These are phyloP conservation scores for Botrytis squamosa DNA, from an alignment of 2,329 filamentous ascomycete genomes.

Conservation along the genomic window DNA sequence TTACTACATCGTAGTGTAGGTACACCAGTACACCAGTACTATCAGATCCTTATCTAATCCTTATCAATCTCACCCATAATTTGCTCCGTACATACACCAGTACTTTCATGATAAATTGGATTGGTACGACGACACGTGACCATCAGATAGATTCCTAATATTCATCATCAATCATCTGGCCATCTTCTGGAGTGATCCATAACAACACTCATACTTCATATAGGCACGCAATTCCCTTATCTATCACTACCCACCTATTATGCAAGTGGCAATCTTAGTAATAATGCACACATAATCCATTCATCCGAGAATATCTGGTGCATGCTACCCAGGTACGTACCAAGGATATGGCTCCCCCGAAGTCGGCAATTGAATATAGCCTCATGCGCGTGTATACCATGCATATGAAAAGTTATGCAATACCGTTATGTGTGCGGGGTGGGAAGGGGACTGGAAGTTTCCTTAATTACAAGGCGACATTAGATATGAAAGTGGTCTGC, in stretches of 20 bases:
- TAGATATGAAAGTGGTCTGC: not conserved
- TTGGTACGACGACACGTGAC: not conserved
- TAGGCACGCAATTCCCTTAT: not conserved
- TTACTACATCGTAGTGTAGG: not conserved
- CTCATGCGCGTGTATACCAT: not conserved
- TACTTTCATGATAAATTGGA: not conserved
- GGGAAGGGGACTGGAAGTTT: not conserved
- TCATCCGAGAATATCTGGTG: not conserved
- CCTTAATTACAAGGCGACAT: not conserved
- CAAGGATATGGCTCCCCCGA: not conserved
- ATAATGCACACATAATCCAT: not conserved
- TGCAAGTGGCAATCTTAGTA: not conserved
- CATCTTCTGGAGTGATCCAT: not conserved
- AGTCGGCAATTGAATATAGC: not conserved
- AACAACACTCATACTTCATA: not conserved
- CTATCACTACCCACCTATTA: not conserved
- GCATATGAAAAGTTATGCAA: not conserved
- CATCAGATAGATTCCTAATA: not conserved
- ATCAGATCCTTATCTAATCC: not conserved
- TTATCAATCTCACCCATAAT: not conserved
- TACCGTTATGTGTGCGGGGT: not conserved
- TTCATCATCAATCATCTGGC: not conserved
- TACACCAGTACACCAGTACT: no score
- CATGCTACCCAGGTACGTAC: not conserved
- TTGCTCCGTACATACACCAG: not conserved